A percentile compares a stretch with the other conserved stretches of the same genome.
Conservation (phyloP, 1,284 basidiomycete species). For the Heliocybe sulcata region DNA sequence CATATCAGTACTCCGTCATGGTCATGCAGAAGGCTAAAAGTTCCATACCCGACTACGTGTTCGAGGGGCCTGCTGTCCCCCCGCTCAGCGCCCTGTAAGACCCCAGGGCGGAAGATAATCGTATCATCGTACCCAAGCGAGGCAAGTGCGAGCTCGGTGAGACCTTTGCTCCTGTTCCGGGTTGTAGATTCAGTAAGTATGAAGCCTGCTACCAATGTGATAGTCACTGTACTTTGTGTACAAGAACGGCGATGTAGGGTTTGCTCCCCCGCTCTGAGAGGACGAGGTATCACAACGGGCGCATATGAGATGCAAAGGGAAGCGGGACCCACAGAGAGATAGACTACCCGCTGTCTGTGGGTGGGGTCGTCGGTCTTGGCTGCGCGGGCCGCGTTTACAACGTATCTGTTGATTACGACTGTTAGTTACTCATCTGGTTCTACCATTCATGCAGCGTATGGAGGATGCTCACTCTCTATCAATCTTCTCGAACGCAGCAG, state of each 20-base stretch:
- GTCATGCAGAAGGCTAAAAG: no score
- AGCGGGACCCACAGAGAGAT: constrained; percentile 59
- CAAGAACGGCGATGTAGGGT: constrained; percentile 39
- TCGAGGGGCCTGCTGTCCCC: constrained; percentile 33
- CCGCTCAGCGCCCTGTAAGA: constrained; percentile 38
- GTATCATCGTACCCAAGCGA: constrained; percentile 59
- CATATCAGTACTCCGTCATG: no score
- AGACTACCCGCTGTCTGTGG: constrained; percentile 52
- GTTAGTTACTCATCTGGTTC: neutral
- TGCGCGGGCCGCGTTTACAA: constrained; percentile 59
- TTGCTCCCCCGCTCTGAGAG: constrained; percentile 37
- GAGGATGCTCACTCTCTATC: constrained; percentile 52
- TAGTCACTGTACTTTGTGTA: constrained; percentile 37
- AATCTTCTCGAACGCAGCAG: constrained; percentile 63
- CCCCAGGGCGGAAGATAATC: constrained; percentile 58
- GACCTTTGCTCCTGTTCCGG: constrained; percentile 54
- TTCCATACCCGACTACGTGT: constrained; percentile 30
- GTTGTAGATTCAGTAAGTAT: neutral
- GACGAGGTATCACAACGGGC: neutral
- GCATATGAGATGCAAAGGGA: constrained; percentile 5
- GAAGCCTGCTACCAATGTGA: no score
- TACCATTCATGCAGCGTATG: constrained; percentile 3
- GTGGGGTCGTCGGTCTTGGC: constrained; percentile 41
- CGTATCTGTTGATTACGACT: constrained; percentile 45
- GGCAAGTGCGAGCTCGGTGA: constrained; percentile 66